Evolutionary conservation across 2,329 filamentous ascomycete species (phyloP).

Genomic region (Pseudopyricularia cyperi): DNA sequence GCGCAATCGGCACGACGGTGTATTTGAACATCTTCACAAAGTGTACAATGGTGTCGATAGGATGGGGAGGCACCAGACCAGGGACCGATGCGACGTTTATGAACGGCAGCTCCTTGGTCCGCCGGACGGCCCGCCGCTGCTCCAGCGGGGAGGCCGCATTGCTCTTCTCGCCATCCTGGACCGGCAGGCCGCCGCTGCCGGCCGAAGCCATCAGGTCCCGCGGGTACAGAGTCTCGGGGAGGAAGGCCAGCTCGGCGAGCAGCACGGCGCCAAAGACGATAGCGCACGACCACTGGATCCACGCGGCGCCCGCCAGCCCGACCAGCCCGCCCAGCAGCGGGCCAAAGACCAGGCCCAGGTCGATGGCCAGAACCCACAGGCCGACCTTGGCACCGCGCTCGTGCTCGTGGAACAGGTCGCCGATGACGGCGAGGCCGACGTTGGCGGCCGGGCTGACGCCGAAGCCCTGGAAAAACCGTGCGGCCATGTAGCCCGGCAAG

Average conservation of each 20-base stretch:
- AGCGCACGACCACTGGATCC: constrained; percentile 41
- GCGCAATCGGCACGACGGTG: constrained; percentile 27
- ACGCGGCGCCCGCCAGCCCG: constrained; percentile 28
- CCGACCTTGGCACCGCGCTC: constrained; percentile 41
- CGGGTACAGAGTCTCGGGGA: constrained; percentile 45
- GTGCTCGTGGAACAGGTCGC: constrained; percentile 43
- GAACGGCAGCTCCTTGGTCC: not conserved
- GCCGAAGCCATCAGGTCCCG: constrained; percentile 30
- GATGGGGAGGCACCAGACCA: not conserved
- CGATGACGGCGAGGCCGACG: constrained; percentile 40
- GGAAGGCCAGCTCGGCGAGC: constrained; percentile 30
- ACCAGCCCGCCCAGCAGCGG: constrained; percentile 37
- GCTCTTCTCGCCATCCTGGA: not conserved
- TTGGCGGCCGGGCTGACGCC: constrained; percentile 39
- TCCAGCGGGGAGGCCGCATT: not conserved
- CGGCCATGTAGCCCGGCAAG: constrained; percentile 41
- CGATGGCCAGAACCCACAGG: constrained; percentile 42
- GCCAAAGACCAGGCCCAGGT: constrained; percentile 31
- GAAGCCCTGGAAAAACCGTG: constrained; percentile 43
- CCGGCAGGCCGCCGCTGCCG: not conserved
- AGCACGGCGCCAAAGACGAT: constrained; percentile 37
- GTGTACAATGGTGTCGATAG: constrained; percentile 21
- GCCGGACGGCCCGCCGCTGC: not conserved
- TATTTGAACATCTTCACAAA: constrained; percentile 28
- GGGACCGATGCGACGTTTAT: not conserved